A percentile compares a stretch with the other conserved stretches of the same genome.
Evolutionary conservation across 345 rosid species (phyloP).

Genomic region (Bruguiera parviflora): DNA sequence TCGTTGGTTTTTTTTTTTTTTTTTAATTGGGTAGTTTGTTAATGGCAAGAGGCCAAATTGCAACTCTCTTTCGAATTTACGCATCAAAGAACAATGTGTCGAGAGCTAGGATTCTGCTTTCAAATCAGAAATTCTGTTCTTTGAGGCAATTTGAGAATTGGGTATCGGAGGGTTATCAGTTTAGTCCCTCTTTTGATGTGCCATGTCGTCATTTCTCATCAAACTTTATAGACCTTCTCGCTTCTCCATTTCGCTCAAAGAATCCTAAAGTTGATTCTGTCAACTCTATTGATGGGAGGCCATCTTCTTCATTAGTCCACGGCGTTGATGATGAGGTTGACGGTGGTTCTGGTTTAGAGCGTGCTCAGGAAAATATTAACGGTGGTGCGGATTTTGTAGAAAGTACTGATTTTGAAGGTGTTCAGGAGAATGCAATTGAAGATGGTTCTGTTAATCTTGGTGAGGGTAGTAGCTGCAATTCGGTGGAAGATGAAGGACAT

Average conservation of each 20-base stretch:
- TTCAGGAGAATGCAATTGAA: slow-evolving; percentile 4
- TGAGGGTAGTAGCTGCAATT: slow-evolving; percentile 14
- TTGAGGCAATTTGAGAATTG: slow-evolving; percentile 24
- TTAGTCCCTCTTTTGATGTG: slow-evolving; percentile 20
- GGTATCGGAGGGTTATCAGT: slow-evolving; percentile 25
- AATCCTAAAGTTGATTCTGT: slow-evolving; percentile 17
- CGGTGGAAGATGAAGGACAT: slow-evolving; percentile 15
- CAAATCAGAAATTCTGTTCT: slow-evolving; percentile 37
- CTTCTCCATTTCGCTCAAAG: slow-evolving; percentile 10
- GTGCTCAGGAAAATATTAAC: background rate
- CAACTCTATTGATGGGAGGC: slow-evolving; percentile 23
- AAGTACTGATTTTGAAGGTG: slow-evolving; percentile 20
- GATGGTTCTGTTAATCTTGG: slow-evolving; percentile 9
- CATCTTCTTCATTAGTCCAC: slow-evolving; percentile 32
- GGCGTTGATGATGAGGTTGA: slow-evolving; percentile 24
- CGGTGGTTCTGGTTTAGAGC: background rate
- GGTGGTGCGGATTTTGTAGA: slow-evolving; percentile 18
- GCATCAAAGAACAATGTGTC: slow-evolving; percentile 26
- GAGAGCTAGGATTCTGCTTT: slow-evolving; percentile 29
- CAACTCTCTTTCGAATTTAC: slow-evolving; percentile 46
- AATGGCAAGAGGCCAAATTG: slow-evolving; percentile 55
- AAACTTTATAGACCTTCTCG: slow-evolving; percentile 17
- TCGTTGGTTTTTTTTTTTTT: background rate
- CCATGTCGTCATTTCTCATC: slow-evolving; percentile 29
- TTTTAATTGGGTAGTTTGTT: background rate